These are phyloP conservation scores for Plenodomus lindquistii DNA, from an alignment of 2,329 filamentous ascomycete genomes.

Conservation along the genomic window DNA sequence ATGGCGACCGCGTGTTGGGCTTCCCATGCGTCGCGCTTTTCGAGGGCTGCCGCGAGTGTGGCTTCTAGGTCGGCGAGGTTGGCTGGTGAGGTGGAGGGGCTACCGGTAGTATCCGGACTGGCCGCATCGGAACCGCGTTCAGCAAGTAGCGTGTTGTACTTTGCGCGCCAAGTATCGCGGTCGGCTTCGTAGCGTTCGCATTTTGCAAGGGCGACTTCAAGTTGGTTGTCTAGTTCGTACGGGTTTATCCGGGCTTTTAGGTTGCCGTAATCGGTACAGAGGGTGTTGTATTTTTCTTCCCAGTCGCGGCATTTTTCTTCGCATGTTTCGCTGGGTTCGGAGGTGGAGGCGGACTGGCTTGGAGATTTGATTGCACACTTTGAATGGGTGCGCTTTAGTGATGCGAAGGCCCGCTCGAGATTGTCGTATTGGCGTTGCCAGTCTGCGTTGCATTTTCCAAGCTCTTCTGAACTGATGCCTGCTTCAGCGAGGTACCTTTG, in stretches of 20 bases:
- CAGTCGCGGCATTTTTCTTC: background rate
- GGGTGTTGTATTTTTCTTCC: background rate
- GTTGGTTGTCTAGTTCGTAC: background rate
- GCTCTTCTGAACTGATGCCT: background rate
- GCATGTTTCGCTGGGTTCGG: background rate
- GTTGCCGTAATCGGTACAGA: background rate
- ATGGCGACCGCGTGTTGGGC: too few relatives aligned
- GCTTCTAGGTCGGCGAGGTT: too few relatives aligned
- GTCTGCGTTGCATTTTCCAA: too few relatives aligned
- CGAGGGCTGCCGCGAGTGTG: too few relatives aligned
- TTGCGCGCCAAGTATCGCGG: background rate
- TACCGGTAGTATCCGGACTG: background rate
- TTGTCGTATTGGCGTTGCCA: background rate
- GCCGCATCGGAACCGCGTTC: background rate
- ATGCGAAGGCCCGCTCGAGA: too few relatives aligned
- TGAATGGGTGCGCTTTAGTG: too few relatives aligned
- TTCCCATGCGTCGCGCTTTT: too few relatives aligned
- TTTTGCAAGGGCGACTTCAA: background rate
- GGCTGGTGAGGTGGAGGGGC: too few relatives aligned
- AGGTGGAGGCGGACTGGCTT: too few relatives aligned
- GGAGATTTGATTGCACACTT: too few relatives aligned
- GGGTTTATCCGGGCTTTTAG: background rate
- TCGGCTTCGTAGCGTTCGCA: background rate
- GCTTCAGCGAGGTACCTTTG: background rate
- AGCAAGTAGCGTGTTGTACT: background rate